Evolutionary conservation across 257 asterid species (phyloP).

Genomic region (Sherardia arvensis): DNA sequence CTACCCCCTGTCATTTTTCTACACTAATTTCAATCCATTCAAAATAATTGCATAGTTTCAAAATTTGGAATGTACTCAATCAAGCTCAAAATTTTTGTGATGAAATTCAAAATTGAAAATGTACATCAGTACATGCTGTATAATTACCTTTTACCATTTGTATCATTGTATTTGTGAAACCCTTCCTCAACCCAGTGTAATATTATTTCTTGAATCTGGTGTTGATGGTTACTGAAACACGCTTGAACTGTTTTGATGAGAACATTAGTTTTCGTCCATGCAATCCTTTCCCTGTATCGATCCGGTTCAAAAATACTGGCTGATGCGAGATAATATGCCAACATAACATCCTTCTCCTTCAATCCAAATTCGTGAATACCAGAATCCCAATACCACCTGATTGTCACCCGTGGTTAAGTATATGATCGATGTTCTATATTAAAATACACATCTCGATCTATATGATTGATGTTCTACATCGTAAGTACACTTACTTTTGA

Average conservation of each 20-base stretch:
- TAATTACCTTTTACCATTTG: slow-evolving; percentile 34
- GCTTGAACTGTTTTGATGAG: slow-evolving; percentile 35
- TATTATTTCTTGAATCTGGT: slow-evolving; percentile 33
- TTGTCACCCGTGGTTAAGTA: too few relatives aligned
- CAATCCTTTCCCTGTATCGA: slow-evolving; percentile 39
- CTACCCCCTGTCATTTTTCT: too few relatives aligned
- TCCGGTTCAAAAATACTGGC: slow-evolving; percentile 63
- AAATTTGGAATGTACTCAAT: too few relatives aligned
- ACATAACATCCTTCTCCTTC: slow-evolving; percentile 28
- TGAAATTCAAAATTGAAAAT: background rate
- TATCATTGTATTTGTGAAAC: slow-evolving; percentile 11
- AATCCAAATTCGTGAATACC: slow-evolving; percentile 38
- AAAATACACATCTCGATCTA: too few relatives aligned
- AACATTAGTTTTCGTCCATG: slow-evolving; percentile 69
- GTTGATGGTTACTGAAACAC: slow-evolving; percentile 23
- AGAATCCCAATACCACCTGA: slow-evolving; percentile 59
- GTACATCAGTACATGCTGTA: background rate
- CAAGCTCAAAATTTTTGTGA: too few relatives aligned
- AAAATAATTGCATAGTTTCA: too few relatives aligned
- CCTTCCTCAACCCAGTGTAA: background rate
- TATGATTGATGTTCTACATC: too few relatives aligned
- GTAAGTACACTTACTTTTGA: slow-evolving; percentile 62
- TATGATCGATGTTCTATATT: too few relatives aligned
- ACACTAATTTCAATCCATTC: too few relatives aligned
- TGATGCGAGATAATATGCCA: slow-evolving; percentile 40